Conservation (phyloP, 805 yeast genomes). For the Barnettozyma californica region DNA sequence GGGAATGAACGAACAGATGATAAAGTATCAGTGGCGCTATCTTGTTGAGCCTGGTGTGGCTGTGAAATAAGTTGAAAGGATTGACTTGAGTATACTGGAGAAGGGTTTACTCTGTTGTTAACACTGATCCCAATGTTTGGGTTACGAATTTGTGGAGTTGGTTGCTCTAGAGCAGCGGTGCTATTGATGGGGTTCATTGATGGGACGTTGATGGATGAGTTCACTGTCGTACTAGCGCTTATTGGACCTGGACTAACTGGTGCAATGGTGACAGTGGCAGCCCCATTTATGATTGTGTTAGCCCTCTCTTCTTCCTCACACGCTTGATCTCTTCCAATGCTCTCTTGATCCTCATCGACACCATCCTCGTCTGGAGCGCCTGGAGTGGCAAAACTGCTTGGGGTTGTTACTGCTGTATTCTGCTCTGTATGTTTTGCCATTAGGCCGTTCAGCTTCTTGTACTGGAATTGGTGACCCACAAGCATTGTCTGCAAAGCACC, state of each 20-base stretch:
- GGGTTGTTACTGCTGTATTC: background rate
- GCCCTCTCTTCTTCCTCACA: background rate
- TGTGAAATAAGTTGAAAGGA: background rate
- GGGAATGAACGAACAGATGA: conserved; percentile 6
- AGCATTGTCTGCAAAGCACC: conserved; percentile 14
- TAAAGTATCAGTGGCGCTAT: conserved; percentile 1
- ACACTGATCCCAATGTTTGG: background rate
- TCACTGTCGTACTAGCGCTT: background rate
- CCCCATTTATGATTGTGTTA: background rate
- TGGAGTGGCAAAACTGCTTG: background rate
- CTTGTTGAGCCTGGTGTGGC: conserved; percentile 7
- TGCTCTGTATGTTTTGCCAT: conserved; percentile 1
- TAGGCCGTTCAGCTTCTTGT: background rate
- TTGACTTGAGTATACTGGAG: background rate
- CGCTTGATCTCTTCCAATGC: background rate
- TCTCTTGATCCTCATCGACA: background rate
- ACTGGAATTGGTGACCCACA: conserved; percentile 16
- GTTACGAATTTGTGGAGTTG: background rate
- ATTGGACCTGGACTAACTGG: background rate
- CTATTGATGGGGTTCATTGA: conserved; percentile 5
- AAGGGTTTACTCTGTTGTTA: conserved; percentile 1
- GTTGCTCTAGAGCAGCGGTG: background rate
- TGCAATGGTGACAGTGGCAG: background rate
- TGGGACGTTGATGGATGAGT: background rate
- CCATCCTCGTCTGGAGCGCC: background rate